phyloP scores from a whole-genome alignment of 345 rosid genomes.

The Crucihimalaya himalaica region DNA sequence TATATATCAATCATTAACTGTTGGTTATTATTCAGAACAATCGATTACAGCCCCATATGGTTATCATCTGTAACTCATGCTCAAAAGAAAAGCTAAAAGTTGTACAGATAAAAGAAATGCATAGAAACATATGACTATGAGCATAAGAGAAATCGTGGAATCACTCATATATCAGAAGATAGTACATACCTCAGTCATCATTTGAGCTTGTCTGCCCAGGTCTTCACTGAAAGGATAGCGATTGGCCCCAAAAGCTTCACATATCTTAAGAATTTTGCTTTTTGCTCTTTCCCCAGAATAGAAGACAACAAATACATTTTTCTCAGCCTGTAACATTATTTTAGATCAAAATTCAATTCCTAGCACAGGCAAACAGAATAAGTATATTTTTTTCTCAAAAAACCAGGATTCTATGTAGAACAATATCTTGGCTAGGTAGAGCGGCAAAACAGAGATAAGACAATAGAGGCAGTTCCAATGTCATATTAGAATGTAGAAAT shows the following conservation, averaged over 20 bases:
- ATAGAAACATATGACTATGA: slow-evolving; percentile 5
- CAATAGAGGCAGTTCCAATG: not conserved
- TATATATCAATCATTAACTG: not conserved
- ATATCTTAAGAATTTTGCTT: slow-evolving; percentile 84
- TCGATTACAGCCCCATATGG: slow-evolving; percentile 13
- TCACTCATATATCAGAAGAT: not conserved
- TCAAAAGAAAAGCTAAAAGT: not conserved
- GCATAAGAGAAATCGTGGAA: not conserved
- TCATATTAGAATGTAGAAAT: slow-evolving; percentile 1
- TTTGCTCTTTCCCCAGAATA: slow-evolving; percentile 92
- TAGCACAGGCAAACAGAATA: slow-evolving; percentile 17
- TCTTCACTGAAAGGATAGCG: slow-evolving; percentile 91
- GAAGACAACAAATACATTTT: slow-evolving; percentile 84
- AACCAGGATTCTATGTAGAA: slow-evolving; percentile 8
- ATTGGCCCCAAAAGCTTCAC: slow-evolving; percentile 98
- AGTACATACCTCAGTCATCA: slow-evolving; percentile 60
- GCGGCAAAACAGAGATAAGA: not conserved
- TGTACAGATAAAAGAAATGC: slow-evolving; percentile 2
- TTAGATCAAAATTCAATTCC: slow-evolving; percentile 32
- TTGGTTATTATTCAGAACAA: not conserved
- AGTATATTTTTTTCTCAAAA: not conserved
- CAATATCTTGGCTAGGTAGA: not conserved
- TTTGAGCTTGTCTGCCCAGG: slow-evolving; percentile 66
- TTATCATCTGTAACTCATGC: slow-evolving; percentile 12
- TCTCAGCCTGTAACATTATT: slow-evolving; percentile 66